Evolutionary conservation across 2,329 filamentous ascomycete species (phyloP).

Genomic region (Rutstroemia sydowiana): DNA sequence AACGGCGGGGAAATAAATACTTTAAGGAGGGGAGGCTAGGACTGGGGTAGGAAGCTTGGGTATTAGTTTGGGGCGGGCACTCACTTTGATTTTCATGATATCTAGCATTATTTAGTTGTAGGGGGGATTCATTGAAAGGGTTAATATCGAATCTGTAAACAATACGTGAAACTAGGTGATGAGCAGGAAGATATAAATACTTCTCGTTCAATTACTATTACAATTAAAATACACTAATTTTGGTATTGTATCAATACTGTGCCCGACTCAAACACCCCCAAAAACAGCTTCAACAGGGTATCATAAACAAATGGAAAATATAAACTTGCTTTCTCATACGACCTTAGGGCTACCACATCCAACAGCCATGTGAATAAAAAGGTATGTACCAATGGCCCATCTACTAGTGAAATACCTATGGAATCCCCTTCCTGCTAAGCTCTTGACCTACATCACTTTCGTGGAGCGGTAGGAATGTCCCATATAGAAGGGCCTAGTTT

Average conservation of each 20-base stretch:
- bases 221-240: neutral
- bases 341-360: neutral
- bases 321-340: neutral
- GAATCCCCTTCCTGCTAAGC: neutral
- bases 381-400: too few species aligned
- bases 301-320: conserved; percentile 9
- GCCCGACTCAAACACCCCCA: neutral
- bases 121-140: too few species aligned
- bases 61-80: too few species aligned
- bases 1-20: neutral
- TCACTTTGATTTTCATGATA: too few species aligned
- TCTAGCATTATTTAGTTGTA: too few species aligned
- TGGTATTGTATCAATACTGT: neutral
- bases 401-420: neutral
- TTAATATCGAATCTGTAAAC: too few species aligned
- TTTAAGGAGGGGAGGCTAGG: too few species aligned
- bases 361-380: neutral
- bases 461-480: conserved; percentile 32
- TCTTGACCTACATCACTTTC: conserved; percentile 3
- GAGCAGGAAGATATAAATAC: too few species aligned
- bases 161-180: too few species aligned
- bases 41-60: too few species aligned
- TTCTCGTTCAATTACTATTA: neutral
- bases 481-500: conserved; percentile 23
- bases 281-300: conserved; percentile 8